These are phyloP conservation scores for Copromyces sp. DNA, from an alignment of 495 filamentous ascomycete species.

Conservation along the genomic window DNA sequence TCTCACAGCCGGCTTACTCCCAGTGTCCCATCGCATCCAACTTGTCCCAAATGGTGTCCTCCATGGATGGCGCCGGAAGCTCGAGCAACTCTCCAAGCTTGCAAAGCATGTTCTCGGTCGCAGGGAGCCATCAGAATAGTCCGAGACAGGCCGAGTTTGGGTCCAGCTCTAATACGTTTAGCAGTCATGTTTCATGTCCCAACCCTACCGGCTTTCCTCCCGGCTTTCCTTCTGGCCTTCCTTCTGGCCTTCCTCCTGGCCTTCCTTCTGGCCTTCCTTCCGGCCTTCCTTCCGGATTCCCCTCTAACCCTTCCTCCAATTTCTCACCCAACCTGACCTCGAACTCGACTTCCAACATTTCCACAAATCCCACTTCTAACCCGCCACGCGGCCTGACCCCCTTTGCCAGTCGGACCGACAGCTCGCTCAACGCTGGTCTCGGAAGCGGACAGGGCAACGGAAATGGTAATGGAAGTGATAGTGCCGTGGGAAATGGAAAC, in stretches of 20 bases:
- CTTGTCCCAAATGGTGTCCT: neutral
- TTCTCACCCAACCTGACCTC: neutral
- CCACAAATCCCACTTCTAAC: neutral
- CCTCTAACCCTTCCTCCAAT: neutral
- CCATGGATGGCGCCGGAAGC: neutral
- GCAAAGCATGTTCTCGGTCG: neutral
- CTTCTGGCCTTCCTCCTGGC: too few relatives aligned
- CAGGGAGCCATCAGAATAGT: neutral
- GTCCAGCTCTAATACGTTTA: constrained; percentile 1
- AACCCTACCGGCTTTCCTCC: neutral
- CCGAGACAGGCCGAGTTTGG: constrained; percentile 2
- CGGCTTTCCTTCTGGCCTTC: neutral
- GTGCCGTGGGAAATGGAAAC: neutral
- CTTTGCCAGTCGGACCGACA: neutral
- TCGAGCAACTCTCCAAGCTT: neutral
- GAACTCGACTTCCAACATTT: neutral
- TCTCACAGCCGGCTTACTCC: constrained; percentile 22
- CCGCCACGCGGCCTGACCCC: neutral
- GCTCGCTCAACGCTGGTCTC: neutral
- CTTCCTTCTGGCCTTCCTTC: neutral
- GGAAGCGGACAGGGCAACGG: neutral
- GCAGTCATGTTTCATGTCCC: neutral
- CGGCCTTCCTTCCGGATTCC: neutral
- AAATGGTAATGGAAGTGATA: neutral
- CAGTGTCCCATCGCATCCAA: neutral